Percentiles rank a stretch among this genome's conserved stretches.
phyloP scores from a whole-genome alignment of 805 yeast genomes.

The Myxozyma sirexii region DNA sequence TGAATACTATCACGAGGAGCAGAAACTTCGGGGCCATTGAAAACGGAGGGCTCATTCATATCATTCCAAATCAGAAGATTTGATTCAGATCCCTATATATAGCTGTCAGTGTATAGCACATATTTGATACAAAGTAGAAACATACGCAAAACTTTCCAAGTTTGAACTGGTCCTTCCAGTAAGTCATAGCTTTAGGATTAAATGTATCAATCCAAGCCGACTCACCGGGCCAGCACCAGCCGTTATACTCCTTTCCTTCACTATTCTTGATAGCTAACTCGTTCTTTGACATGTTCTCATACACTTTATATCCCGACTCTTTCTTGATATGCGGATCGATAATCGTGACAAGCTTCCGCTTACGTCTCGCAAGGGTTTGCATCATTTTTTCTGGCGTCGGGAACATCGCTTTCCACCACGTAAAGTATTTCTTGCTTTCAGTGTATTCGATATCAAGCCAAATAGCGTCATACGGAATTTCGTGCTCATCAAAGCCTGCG shows the following conservation, averaged over 20 bases:
- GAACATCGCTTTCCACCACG: constrained; percentile 79
- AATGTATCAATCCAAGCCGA: constrained; percentile 91
- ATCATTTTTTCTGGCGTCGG: constrained; percentile 76
- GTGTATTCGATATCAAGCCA: constrained; percentile 97
- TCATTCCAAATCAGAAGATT: constrained; percentile 94
- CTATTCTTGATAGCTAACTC: constrained; percentile 53
- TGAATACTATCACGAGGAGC: constrained; percentile 83
- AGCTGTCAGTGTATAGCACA: too few species aligned
- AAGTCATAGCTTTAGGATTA: constrained; percentile 58
- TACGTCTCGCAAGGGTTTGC: constrained; percentile 62
- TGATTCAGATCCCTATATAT: constrained; percentile 44
- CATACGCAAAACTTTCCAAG: constrained; percentile 46
- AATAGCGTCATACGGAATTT: constrained; percentile 84
- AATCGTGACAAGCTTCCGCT: constrained; percentile 79
- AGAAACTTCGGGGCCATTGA: constrained; percentile 91
- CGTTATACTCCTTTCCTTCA: constrained; percentile 59
- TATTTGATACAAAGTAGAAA: background rate
- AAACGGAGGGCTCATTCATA: constrained; percentile 97
- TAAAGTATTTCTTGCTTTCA: constrained; percentile 81
- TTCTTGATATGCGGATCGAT: constrained; percentile 90
- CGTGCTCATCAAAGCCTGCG: constrained; percentile 66
- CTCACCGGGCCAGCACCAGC: constrained; percentile 98
- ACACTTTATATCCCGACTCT: constrained; percentile 58
- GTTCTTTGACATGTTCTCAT: constrained; percentile 52
- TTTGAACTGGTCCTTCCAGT: constrained; percentile 62